phyloP scores from a whole-genome alignment of 2,329 filamentous ascomycete species.

The Aaosphaeria pasadenensis region DNA sequence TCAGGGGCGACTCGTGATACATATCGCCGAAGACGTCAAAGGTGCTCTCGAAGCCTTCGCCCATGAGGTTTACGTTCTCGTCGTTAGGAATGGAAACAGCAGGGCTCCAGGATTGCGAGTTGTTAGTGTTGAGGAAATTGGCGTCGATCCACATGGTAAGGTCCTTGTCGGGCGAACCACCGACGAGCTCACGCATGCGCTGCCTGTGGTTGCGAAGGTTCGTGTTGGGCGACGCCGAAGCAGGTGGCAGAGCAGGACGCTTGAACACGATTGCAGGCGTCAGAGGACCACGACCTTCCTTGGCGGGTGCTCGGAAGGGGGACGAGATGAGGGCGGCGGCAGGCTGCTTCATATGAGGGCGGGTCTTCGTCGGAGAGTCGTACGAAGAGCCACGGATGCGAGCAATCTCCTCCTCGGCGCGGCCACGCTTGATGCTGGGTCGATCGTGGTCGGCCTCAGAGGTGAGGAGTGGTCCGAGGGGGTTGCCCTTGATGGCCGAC shows the following conservation, averaged over 20 bases:
- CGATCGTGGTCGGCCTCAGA: constrained; percentile 72
- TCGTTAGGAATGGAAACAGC: constrained; percentile 63
- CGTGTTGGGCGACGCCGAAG: constrained; percentile 88
- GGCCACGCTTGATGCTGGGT: constrained; percentile 79
- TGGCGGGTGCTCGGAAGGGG: constrained; percentile 36
- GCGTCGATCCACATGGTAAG: constrained; percentile 53
- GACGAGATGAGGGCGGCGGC: constrained; percentile 38
- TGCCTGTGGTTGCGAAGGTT: constrained; percentile 86
- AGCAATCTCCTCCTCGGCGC: constrained; percentile 93
- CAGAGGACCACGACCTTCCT: constrained; percentile 58
- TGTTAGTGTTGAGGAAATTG: constrained; percentile 39
- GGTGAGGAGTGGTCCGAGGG: constrained; percentile 62
- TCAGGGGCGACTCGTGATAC: constrained; percentile 62
- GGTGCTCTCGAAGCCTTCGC: constrained; percentile 46
- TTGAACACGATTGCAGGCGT: constrained; percentile 84
- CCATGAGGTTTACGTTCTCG: constrained; percentile 52
- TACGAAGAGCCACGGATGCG: constrained; percentile 89
- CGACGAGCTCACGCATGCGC: constrained; percentile 72
- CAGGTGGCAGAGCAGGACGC: constrained; percentile 59
- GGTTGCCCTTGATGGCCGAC: constrained; percentile 73
- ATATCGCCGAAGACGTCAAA: constrained; percentile 61
- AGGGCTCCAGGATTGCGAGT: constrained; percentile 54
- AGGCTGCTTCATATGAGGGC: constrained; percentile 52
- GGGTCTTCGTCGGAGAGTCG: constrained; percentile 78
- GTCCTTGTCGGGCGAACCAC: constrained; percentile 67